These are phyloP conservation scores for Echinochloa phyllopogon DNA, from an alignment of 176 grass and related monocot species.

Conservation along the genomic window DNA sequence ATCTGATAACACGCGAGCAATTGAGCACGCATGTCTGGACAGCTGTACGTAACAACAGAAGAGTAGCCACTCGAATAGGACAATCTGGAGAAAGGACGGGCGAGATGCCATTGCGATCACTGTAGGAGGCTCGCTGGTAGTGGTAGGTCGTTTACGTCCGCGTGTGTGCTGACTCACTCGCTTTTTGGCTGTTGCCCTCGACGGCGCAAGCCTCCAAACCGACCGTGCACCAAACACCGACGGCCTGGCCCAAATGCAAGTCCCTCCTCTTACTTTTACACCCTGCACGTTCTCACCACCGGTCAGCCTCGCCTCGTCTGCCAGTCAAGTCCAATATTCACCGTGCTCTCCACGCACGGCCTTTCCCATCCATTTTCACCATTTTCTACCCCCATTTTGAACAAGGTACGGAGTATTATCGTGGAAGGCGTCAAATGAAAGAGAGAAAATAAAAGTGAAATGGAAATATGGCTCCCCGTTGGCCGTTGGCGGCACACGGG, in stretches of 20 bases:
- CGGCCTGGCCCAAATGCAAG: background rate
- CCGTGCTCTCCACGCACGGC: background rate
- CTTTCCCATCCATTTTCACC: background rate
- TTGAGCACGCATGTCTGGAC: background rate
- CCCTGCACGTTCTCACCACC: no score
- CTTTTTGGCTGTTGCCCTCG: background rate
- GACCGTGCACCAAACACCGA: constrained; percentile 21
- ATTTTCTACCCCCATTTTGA: background rate
- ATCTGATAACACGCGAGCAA: background rate
- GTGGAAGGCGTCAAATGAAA: background rate
- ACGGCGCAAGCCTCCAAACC: constrained; percentile 28
- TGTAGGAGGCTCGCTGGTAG: background rate
- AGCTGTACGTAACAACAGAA: background rate
- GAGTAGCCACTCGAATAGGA: background rate
- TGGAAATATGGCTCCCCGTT: background rate
- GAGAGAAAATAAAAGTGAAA: background rate
- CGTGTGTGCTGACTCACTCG: constrained; percentile 29
- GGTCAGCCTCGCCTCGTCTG: no score
- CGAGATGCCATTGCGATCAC: background rate
- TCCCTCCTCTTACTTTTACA: background rate
- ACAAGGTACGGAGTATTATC: background rate
- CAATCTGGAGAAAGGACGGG: background rate
- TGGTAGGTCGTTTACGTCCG: background rate
- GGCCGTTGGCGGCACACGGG: background rate
- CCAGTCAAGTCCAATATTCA: background rate